A percentile compares a stretch with the other conserved stretches of the same genome.
Evolutionary conservation across 768 basidiomycete species (phyloP).

Genomic region (Roridomyces roridus): DNA sequence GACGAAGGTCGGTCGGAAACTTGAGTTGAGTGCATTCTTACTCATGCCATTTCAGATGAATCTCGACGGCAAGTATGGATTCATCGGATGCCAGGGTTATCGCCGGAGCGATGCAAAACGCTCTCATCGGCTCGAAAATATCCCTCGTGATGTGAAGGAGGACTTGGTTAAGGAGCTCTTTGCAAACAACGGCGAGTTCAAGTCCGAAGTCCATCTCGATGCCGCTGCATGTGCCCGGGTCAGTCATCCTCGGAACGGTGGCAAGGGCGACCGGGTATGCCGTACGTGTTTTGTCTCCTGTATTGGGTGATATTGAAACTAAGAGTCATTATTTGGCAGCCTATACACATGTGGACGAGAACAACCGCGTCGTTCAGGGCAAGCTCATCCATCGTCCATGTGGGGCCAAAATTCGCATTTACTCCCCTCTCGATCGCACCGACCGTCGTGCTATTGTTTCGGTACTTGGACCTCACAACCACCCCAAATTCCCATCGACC

Average conservation of each 20-base stretch:
- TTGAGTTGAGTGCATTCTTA: too few species aligned
- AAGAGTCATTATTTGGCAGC: too few species aligned
- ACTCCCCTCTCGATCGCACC: slow-evolving; percentile 13
- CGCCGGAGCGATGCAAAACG: neutral
- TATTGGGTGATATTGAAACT: neutral
- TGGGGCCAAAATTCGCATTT: slow-evolving; percentile 13
- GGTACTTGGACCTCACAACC: slow-evolving; percentile 16
- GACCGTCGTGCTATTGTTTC: slow-evolving; percentile 19
- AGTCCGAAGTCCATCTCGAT: neutral
- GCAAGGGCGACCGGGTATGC: slow-evolving; percentile 4
- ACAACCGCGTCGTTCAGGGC: slow-evolving; percentile 9
- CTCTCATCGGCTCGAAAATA: slow-evolving; percentile 4
- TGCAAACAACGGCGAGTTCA: slow-evolving; percentile 8
- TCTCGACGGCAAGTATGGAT: slow-evolving; percentile 13
- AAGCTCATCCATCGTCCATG: slow-evolving; percentile 16
- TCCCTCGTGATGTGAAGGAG: slow-evolving; percentile 16
- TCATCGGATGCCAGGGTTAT: slow-evolving; percentile 14
- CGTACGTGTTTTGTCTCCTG: neutral
- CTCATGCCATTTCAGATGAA: neutral
- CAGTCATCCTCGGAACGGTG: neutral
- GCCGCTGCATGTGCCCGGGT: slow-evolving; percentile 2
- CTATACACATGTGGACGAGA: slow-evolving; percentile 16
- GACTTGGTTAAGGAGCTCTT: slow-evolving; percentile 3
- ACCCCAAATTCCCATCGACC: slow-evolving; percentile 14
- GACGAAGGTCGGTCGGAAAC: too few species aligned